A percentile compares a stretch with the other conserved stretches of the same genome.
Evolutionary conservation across 1,284 basidiomycete genomes (phyloP).

Genomic region (Melampsora americana): DNA sequence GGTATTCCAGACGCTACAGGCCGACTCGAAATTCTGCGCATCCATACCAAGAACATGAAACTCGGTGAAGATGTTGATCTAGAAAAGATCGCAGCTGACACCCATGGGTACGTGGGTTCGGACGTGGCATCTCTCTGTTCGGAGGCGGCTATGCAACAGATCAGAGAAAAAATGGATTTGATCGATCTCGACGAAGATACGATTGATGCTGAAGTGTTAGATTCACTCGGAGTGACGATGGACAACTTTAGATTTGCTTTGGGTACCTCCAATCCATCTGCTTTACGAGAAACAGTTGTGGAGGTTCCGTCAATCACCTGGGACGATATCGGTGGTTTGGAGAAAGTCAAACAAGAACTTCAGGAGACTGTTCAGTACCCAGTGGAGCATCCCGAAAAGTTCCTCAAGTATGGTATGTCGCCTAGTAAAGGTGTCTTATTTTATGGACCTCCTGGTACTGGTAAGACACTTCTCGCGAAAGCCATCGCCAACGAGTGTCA

Average conservation of each 20-base stretch:
- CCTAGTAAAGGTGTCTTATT: slow-evolving; percentile 98
- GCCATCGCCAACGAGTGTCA: slow-evolving; percentile 99
- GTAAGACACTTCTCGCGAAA: slow-evolving; percentile 92
- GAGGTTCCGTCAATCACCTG: slow-evolving; percentile 94
- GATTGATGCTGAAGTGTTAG: slow-evolving; percentile 93
- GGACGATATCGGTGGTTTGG: slow-evolving; percentile 98
- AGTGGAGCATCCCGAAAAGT: slow-evolving; percentile 99
- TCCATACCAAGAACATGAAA: slow-evolving; percentile 99
- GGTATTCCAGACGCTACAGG: slow-evolving; percentile 98
- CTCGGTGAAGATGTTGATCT: slow-evolving; percentile 95
- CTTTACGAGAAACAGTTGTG: slow-evolving; percentile 91
- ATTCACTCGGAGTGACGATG: slow-evolving; percentile 93
- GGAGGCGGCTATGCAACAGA: slow-evolving; percentile 97
- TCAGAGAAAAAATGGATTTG: slow-evolving; percentile 95
- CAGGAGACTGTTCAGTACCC: slow-evolving; percentile 99
- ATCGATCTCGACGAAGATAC: slow-evolving; percentile 77
- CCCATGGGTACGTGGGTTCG: slow-evolving; percentile 97
- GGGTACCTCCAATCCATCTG: slow-evolving; percentile 91
- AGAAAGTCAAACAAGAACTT: slow-evolving; percentile 98
- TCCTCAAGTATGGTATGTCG: slow-evolving; percentile 99
- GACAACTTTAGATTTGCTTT: slow-evolving; percentile 97
- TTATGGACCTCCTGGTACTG: slow-evolving; percentile 94
- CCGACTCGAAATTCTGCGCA: slow-evolving; percentile 94
- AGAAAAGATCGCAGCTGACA: slow-evolving; percentile 98
- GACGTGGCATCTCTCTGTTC: slow-evolving; percentile 95